A percentile compares a stretch with the other conserved stretches of the same genome.
Conservation (phyloP, 495 filamentous ascomycete species). For the Trichoderma orchidacearum region DNA sequence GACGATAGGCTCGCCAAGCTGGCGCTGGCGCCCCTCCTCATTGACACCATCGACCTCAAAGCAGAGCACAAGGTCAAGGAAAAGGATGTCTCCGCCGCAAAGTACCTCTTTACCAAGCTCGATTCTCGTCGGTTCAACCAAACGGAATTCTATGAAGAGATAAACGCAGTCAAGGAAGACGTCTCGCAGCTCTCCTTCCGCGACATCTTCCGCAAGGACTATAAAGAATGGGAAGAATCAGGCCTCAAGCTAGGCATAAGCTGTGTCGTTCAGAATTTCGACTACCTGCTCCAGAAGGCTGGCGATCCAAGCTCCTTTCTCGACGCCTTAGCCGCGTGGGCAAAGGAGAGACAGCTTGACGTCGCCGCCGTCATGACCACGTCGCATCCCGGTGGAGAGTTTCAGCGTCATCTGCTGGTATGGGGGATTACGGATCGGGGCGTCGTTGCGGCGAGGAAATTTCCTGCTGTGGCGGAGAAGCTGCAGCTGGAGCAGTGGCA, state of each 20-base stretch:
- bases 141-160: constrained; percentile 43
- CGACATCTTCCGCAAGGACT: constrained; percentile 80
- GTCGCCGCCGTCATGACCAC: constrained; percentile 70
- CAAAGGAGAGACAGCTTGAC: constrained; percentile 41
- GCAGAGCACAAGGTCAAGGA: constrained; percentile 59
- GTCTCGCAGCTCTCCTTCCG: constrained; percentile 50
- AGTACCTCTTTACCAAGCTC: constrained; percentile 42
- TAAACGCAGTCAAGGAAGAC: constrained; percentile 57
- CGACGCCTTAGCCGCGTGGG: constrained; percentile 33
- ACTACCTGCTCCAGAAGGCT: constrained; percentile 47
- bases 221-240: constrained; percentile 72
- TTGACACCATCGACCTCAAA: constrained; percentile 71
- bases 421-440: constrained; percentile 38
- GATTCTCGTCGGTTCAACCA: constrained; percentile 31
- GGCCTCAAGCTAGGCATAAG: constrained; percentile 56
- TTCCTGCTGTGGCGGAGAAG: constrained; percentile 31
- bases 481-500: constrained; percentile 46
- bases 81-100: constrained; percentile 49
- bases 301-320: constrained; percentile 15
- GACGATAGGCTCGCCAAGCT: constrained; percentile 55
- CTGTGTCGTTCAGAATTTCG: constrained; percentile 53
- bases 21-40: constrained; percentile 66
- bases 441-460: constrained; percentile 34
- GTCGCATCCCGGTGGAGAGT: constrained; percentile 38
- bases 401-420: constrained; percentile 62